phyloP scores from a whole-genome alignment of 805 yeast species.

The Lipomyces starkeyi region DNA sequence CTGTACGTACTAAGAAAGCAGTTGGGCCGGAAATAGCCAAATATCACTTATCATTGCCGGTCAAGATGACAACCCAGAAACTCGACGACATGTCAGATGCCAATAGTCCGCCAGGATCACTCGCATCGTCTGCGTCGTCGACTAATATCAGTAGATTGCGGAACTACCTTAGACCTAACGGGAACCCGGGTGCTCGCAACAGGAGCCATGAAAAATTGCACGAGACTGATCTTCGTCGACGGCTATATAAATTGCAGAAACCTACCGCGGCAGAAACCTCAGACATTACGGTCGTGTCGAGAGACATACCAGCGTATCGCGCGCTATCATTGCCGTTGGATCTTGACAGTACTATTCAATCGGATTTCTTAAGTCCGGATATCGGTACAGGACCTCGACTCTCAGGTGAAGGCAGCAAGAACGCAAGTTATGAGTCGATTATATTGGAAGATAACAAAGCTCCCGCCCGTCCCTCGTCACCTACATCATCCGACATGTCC shows the following conservation, averaged over 20 bases:
- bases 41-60: neutral
- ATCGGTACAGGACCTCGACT: neutral
- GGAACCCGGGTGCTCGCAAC: neutral
- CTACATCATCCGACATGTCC: slow-evolving; percentile 1
- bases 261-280: neutral
- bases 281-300: neutral
- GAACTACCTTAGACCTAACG: neutral
- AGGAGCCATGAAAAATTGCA: neutral
- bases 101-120: neutral
- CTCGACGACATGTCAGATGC: neutral
- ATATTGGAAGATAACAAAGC: neutral
- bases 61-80: neutral
- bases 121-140: slow-evolving; percentile 7
- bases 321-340: neutral
- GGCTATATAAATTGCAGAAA: slow-evolving; percentile 1
- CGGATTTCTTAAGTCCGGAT: neutral
- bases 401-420: neutral
- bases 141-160: slow-evolving; percentile 4
- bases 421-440: neutral
- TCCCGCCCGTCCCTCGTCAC: slow-evolving; percentile 2
- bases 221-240: slow-evolving; percentile 6
- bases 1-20: neutral
- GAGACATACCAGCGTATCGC: neutral
- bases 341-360: neutral
- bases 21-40: neutral